Evolutionary conservation across 2,329 filamentous ascomycete species (phyloP), one percentile per base, ranked within the genome.

Genomic region (Talaromyces funiculosus): DNA sequence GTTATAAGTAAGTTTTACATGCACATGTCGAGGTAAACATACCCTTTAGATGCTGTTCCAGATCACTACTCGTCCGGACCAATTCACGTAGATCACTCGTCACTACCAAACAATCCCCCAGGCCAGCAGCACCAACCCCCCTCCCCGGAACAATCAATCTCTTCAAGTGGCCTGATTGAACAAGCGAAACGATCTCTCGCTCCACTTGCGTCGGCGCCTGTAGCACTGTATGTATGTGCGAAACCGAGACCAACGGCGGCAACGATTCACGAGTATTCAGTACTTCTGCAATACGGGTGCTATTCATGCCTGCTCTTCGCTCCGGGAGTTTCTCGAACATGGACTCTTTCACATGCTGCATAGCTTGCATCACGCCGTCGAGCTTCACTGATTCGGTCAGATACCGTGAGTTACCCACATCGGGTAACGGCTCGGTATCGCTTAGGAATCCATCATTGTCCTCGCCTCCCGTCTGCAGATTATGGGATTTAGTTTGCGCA

Each of bases 191-290:
- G 53, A 87, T 81, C 65, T 86, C 83, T 40, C 83, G 77, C 67
- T 87, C 85, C 0, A 81, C 82, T n/a, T 72, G 73, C 0, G 85
- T 87, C 4, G 83, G 80, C 2, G 82, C 82, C 22, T 76, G 72
- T 38, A 82, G 75, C 14, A 87, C 67, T 1, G 84, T 83, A 70
- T 86, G 82, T 0, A 87, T 73, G 71, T 87, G 84, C 18, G 84
- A 82, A 49, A 85, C 72, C 0, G 83, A 84, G 10, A 84, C 82
- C 29, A 86, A 77, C 0, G 83, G 81, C 12, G 85, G 84, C 49
- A 87, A 68, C 43, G 74, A 77, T 53, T 72, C 76, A 12, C 84
- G 78, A 62, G 82, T 80, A 57, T 85, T 84, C 55, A 87, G 71
- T 2, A 86, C 79, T 63, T 85, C 80, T 4, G 84, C 80, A 49